Percentiles rank a stretch among this genome's conserved stretches.
These are phyloP conservation scores for Monosporascus sp. DNA, from an alignment of 2,329 filamentous ascomycete species.

Conservation along the genomic window DNA sequence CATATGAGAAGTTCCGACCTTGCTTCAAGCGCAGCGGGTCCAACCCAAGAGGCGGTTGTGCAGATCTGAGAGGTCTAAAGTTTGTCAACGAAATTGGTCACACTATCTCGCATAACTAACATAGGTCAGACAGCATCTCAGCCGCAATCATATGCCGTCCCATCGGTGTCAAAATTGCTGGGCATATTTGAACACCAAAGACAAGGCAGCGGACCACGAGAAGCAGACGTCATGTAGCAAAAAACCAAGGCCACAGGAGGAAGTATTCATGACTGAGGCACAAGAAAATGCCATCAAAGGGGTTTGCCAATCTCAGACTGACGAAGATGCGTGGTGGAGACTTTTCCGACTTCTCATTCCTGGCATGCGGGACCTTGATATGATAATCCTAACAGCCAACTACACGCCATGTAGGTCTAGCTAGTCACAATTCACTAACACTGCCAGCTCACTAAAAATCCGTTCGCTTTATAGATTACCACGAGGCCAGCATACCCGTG, in stretches of 20 bases:
- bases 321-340: conserved; percentile 5
- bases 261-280: conserved; percentile 3
- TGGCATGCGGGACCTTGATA: neutral
- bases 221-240: neutral
- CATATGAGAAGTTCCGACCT: conserved; percentile 1
- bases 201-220: neutral
- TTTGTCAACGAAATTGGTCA: neutral
- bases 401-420: conserved; percentile 1
- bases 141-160: conserved; percentile 1
- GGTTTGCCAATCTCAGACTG: neutral
- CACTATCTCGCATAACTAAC: neutral
- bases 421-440: neutral
- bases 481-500: neutral
- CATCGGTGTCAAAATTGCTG: conserved; percentile 5
- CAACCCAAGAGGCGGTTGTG: conserved; percentile 4
- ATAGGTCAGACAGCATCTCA: conserved; percentile 4
- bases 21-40: neutral
- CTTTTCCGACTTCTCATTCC: conserved; percentile 7
- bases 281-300: conserved; percentile 1
- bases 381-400: neutral
- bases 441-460: neutral
- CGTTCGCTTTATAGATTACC: neutral
- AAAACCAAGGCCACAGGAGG: neutral
- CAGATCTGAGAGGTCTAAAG: conserved; percentile 2
- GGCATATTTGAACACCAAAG: conserved; percentile 1